Percentiles rank a stretch among this genome's conserved stretches.
Conservation (phyloP, 768 basidiomycete species). For the Gyrodon lividus region DNA sequence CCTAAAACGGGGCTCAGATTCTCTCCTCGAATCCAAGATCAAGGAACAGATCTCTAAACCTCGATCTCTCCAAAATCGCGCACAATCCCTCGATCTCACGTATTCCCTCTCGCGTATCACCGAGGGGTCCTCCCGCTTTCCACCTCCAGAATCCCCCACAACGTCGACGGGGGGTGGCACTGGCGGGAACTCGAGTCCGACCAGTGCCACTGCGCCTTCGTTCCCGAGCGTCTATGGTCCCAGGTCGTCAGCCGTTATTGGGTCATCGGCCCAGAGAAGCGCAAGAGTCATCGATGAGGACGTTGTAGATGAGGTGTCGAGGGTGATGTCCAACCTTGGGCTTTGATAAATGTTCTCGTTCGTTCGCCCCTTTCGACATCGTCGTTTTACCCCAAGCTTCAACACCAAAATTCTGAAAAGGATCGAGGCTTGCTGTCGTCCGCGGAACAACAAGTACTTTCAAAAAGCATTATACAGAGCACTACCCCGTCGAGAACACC, state of each 20-base stretch:
- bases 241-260: conserved; percentile 47
- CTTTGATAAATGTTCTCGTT: conserved; percentile 37
- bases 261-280: conserved; percentile 43
- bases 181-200: conserved; percentile 76
- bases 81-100: conserved; percentile 86
- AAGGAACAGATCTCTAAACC: conserved; percentile 76
- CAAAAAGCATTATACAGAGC: conserved; percentile 7
- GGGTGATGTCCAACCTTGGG: conserved; percentile 76
- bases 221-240: conserved; percentile 86
- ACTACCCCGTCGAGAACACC: conserved; percentile 20
- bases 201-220: conserved; percentile 71
- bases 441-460: conserved; percentile 6
- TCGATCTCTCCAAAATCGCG: conserved; percentile 80
- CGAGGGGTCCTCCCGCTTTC: conserved; percentile 59
- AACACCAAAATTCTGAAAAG: conserved; percentile 4
- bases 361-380: conserved; percentile 11
- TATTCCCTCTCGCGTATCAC: conserved; percentile 81
- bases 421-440: neutral
- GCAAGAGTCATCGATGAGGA: conserved; percentile 49
- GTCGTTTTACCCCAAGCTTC: conserved; percentile 4
- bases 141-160: conserved; percentile 78
- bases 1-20: conserved; percentile 80
- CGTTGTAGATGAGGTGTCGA: conserved; percentile 66
- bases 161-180: conserved; percentile 71
- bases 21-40: conserved; percentile 78